phyloP scores from a whole-genome alignment of 2,329 filamentous ascomycete genomes.

The Claviceps sp. region DNA sequence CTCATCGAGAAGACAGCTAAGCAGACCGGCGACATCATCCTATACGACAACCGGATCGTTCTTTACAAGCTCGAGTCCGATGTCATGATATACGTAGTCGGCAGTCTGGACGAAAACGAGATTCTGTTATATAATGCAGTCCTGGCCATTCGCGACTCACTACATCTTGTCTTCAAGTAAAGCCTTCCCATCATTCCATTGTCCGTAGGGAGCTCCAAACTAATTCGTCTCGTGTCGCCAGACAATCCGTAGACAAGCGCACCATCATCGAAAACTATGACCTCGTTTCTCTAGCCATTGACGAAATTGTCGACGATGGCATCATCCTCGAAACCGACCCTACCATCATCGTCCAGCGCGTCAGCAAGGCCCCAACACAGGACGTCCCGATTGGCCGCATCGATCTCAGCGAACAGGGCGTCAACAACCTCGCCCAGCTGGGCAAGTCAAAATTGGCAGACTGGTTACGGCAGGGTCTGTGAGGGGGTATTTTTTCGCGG shows the following conservation, averaged over 20 bases:
- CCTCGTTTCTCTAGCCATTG: constrained; percentile 81
- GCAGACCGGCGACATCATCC: constrained; percentile 87
- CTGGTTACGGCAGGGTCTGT: constrained; percentile 75
- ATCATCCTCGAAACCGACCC: constrained; percentile 97
- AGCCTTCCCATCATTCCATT: constrained; percentile 13
- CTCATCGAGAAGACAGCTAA: constrained; percentile 92
- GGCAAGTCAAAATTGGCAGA: constrained; percentile 86
- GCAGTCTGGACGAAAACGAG: constrained; percentile 88
- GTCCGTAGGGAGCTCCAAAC: background rate
- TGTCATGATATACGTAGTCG: constrained; percentile 90
- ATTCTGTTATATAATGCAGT: constrained; percentile 92
- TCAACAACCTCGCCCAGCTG: constrained; percentile 88
- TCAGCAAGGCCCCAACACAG: constrained; percentile 81
- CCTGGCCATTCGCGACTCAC: constrained; percentile 74
- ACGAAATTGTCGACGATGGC: constrained; percentile 90
- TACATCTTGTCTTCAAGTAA: constrained; percentile 87
- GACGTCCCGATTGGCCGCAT: constrained; percentile 89
- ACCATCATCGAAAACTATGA: constrained; percentile 99
- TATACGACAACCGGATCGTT: constrained; percentile 93
- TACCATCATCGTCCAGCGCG: constrained; percentile 80
- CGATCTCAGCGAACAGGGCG: constrained; percentile 87
- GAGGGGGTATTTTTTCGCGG: constrained; percentile 12
- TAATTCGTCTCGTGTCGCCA: constrained; percentile 23
- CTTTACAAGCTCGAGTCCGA: constrained; percentile 98
- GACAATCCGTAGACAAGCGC: constrained; percentile 91